Evolutionary conservation across 352 stramenopile genomes (phyloP), one percentile per base, ranked within the genome.

Genomic region (Phytopythium mirpurense): DNA sequence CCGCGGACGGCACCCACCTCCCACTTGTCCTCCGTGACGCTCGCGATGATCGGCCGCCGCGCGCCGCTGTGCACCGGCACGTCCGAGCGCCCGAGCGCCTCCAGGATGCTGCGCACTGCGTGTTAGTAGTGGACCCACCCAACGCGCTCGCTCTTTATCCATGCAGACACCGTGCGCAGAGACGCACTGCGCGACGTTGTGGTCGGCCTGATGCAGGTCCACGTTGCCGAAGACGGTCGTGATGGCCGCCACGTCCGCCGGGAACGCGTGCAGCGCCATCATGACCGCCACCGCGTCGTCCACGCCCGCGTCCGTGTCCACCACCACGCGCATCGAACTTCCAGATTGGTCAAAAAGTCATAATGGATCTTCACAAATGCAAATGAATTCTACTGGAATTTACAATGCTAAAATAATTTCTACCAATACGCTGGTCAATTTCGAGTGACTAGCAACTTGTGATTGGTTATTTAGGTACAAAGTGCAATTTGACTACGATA

Each of bases 181-280:
- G 23, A 77, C 75, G 51, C 58, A 93, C 83, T 91, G 74, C 26
- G 67, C 66, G 16, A 89, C 74, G 63, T 93, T 93, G 70, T 93
- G 81, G 59, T 82, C 86, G 47, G 79, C 81, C 64, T 92, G 83
- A 47, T 81, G 75, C 42, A 93, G 45, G 51, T 88, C 70, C 35
- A 93, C 83, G 58, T 93, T 93, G 44, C 83, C 83, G 35, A 90
- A 92, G 54, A 93, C 77, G 18, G 83, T 91, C 37, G 81, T 92
- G 62, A 92, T 67, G 32, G 66, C 78, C 46, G 86, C 68, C 4
- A 92, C 67, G 16, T 80, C 72, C 23, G 50, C 51, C 26, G 78
- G 73, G 42, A 92, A 71, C 19, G 70, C 63, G 52, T 89, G 75
- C 36, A 92, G 72, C 27, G 74, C 74, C 67, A 91, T 73, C 47